Base-by-base conservation (phyloP, 257 asterid genomes). In the Solanum sejunctum region DNA sequence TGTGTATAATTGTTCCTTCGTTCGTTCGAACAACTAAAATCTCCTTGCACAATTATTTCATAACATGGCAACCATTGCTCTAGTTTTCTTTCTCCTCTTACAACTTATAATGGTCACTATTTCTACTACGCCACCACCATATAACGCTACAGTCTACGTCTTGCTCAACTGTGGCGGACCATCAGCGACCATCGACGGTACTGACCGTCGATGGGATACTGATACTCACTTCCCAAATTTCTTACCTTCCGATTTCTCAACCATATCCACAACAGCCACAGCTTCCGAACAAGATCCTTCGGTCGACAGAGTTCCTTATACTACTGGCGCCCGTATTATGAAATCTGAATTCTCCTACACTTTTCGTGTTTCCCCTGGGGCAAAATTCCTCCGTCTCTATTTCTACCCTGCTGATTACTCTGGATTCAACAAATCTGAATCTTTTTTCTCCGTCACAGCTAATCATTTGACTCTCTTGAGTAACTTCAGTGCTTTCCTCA, bases 341-440 rank as follows among this genome's bases (percentile, higher is more conserved):
- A 80, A 2, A 10, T 90, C 90, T 43, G 43, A 78, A 0, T 89
- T 90, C 88, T 89, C 92, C 13, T 92, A 92, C 85, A 58, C 70
- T 32, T 88, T 93, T 39, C 92, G 86, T 0, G 61, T 92, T 78
- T 56, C 72, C n/a, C 3, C 86, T 0, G 97, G 97, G 70, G 88
- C 84, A 0, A 93, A 92, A 72, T 88, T 92, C 88, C 86, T 93
- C 15, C 93, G 97, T 83, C 91, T 93, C 4, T 91, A 93, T 83
- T 91, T 92, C 86, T 88, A 86, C 84, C 84, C 95, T 0, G 45
- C 51, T 51, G 10, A n/a, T 6, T 92, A 88, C 92, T 21, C 90
- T 75, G 69, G 10, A 73, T 28, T 36, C 58, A 10, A 83, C 73
- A 28, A 36, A 47, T 8, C 84, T 0, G 72, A 41, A 3, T 87